These are phyloP conservation scores for Prunus mira DNA, from an alignment of 306 rosid species.

Conservation along the genomic window DNA sequence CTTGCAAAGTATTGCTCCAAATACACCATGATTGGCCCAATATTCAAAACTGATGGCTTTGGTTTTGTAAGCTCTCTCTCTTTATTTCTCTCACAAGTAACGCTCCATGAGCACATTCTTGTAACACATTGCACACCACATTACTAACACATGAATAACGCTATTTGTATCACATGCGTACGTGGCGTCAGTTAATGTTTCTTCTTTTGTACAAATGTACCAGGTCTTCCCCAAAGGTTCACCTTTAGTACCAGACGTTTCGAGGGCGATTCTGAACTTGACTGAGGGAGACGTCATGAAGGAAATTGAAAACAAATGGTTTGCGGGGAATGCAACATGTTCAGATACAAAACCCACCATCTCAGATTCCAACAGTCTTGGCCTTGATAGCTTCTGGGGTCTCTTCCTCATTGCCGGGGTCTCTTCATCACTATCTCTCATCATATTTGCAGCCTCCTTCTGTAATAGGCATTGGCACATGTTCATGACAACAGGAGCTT, in stretches of 20 bases:
- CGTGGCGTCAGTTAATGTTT: too few relatives aligned
- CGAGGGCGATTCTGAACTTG: conserved; percentile 53
- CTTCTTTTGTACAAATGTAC: too few relatives aligned
- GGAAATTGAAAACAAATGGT: conserved; percentile 52
- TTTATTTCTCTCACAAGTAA: not conserved
- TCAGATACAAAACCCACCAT: conserved; percentile 21
- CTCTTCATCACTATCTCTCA: conserved; percentile 34
- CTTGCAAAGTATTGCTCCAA: too few relatives aligned
- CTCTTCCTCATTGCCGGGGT: conserved; percentile 48
- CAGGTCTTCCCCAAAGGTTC: conserved; percentile 49
- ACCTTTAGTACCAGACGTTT: conserved; percentile 52
- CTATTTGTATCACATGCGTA: too few relatives aligned
- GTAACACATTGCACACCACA: too few relatives aligned
- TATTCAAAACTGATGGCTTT: not conserved
- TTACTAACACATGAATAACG: too few relatives aligned
- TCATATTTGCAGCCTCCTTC: conserved; percentile 31
- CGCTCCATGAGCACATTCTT: too few relatives aligned
- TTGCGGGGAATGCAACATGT: conserved; percentile 19
- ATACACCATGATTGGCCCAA: too few relatives aligned
- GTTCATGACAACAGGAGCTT: conserved; percentile 11
- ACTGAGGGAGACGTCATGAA: conserved; percentile 57
- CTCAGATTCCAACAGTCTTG: conserved; percentile 40
- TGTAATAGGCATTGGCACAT: conserved; percentile 32
- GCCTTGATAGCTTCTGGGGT: conserved; percentile 25
- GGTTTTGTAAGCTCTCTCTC: conserved; percentile 34